Base-by-base conservation (phyloP, 768 basidiomycete species). In the Podaxis sp. region DNA sequence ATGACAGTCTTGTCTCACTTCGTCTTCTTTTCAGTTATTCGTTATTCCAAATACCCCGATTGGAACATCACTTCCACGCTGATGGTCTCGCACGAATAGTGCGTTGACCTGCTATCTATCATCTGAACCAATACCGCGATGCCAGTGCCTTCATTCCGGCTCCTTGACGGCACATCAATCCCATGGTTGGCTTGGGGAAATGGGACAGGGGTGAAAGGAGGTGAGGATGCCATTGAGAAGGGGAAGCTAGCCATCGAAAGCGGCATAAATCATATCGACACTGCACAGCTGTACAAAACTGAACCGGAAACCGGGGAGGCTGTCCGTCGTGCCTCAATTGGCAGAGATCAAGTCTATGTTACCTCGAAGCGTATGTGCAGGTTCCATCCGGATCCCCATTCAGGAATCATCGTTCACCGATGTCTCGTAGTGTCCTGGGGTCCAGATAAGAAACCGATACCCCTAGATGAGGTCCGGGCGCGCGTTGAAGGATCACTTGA, bases 161-260 rank as follows among this genome's bases (percentile, higher is more conserved):
- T 76, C 15, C 68, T 70, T 12, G 75, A 77, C 62, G 76, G 73
- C 9, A 75, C 76, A 6, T 65, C 66, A 3, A 75, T 77, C 17
- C 84, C 83, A 4, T 81, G 81, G 82, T 73, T 84, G 40, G 81
- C 74, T 2, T 84, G 81, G 70, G 83, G 84, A 38, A 82, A 79
- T 38, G 83, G 82, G 0, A 76, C 79, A 0, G 80, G 79, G 0
- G 52, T 61, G 2, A 49, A 74, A 4, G 75, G 59, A 7, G 15
- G 40, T 2, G 73, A 75, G 30, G 74, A 76, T 38, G 75, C 74
- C 15, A 59, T 74, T 5, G 69, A 75, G 42, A 69, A 68, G 48
- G 73, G 74, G 0, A 68, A 68, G 22, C 49, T 68, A 7, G 76
- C 75, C 4, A 68, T 85, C 46, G 68, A 73, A 39, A 74, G 72